Conservation (phyloP, 2,329 filamentous ascomycete species). For the Lecanicillium sp. region DNA sequence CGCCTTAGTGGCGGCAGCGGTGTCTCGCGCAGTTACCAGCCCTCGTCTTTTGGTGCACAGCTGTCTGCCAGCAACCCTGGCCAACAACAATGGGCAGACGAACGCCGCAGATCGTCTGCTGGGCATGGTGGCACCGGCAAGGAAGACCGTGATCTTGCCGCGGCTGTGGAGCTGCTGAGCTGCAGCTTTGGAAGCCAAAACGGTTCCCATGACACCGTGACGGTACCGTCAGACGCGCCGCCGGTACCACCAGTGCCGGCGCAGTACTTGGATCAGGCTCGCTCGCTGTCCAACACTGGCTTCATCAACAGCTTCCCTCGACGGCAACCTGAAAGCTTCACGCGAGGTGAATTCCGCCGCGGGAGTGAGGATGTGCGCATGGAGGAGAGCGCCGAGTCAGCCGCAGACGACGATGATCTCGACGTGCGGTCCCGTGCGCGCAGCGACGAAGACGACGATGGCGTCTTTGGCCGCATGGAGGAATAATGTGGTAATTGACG, state of each 20-base stretch:
- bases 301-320: constrained; percentile 57
- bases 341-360: constrained; percentile 45
- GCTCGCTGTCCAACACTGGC: constrained; percentile 47
- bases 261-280: constrained; percentile 61
- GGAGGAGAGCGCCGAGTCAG: constrained; percentile 56
- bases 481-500: constrained; percentile 44
- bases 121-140: constrained; percentile 67
- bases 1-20: constrained; percentile 48
- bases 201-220: constrained; percentile 54
- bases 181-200: constrained; percentile 78
- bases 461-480: constrained; percentile 95
- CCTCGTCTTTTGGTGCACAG: constrained; percentile 44
- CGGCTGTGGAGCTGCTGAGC: constrained; percentile 81
- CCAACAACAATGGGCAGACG: constrained; percentile 47
- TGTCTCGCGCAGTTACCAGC: constrained; percentile 76
- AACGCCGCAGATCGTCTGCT: constrained; percentile 70
- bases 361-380: constrained; percentile 55
- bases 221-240: constrained; percentile 64
- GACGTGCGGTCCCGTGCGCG: constrained; percentile 53
- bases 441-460: constrained; percentile 86
- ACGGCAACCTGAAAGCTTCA: constrained; percentile 56
- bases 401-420: constrained; percentile 59
- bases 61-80: constrained; percentile 26
- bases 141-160: constrained; percentile 80
- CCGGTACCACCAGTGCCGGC: constrained; percentile 82